These are phyloP conservation scores for Mercurialis annua DNA, from an alignment of 345 rosid genomes.

Conservation along the genomic window DNA sequence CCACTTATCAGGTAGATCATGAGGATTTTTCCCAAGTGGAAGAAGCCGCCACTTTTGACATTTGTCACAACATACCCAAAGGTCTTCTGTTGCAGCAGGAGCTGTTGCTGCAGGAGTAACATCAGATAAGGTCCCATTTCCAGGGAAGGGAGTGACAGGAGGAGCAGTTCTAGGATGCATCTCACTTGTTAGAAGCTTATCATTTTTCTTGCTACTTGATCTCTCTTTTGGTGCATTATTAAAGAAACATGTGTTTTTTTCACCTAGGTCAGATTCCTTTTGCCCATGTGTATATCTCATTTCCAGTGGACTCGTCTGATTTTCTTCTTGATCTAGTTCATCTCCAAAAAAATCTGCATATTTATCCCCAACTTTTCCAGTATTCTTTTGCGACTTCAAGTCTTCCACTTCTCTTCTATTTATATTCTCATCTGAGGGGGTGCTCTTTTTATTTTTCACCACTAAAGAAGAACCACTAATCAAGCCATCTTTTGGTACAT, in stretches of 20 bases:
- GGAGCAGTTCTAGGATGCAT: slow-evolving; percentile 24
- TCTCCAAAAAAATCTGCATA: slow-evolving; percentile 82
- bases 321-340: slow-evolving; percentile 61
- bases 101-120: slow-evolving; percentile 36
- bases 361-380: slow-evolving; percentile 49
- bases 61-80: slow-evolving; percentile 90
- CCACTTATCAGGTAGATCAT: slow-evolving; percentile 89
- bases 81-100: slow-evolving; percentile 56
- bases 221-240: slow-evolving; percentile 41
- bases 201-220: slow-evolving; percentile 32
- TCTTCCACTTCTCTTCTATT: slow-evolving; percentile 44
- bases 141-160: slow-evolving; percentile 33
- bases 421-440: slow-evolving; percentile 26
- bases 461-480: slow-evolving; percentile 38
- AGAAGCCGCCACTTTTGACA: slow-evolving; percentile 93
- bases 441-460: slow-evolving; percentile 47
- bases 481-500: slow-evolving; percentile 39
- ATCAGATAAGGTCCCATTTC: slow-evolving; percentile 39
- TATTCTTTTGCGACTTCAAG: slow-evolving; percentile 40
- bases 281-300: slow-evolving; percentile 27
- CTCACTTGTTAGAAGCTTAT: slow-evolving; percentile 33
- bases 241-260: slow-evolving; percentile 32
- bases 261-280: slow-evolving; percentile 39
- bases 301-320: slow-evolving; percentile 33
- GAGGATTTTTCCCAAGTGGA: slow-evolving; percentile 60